These are phyloP conservation scores for Talaromyces wortmannii DNA, from an alignment of 495 filamentous ascomycete species.

Conservation along the genomic window DNA sequence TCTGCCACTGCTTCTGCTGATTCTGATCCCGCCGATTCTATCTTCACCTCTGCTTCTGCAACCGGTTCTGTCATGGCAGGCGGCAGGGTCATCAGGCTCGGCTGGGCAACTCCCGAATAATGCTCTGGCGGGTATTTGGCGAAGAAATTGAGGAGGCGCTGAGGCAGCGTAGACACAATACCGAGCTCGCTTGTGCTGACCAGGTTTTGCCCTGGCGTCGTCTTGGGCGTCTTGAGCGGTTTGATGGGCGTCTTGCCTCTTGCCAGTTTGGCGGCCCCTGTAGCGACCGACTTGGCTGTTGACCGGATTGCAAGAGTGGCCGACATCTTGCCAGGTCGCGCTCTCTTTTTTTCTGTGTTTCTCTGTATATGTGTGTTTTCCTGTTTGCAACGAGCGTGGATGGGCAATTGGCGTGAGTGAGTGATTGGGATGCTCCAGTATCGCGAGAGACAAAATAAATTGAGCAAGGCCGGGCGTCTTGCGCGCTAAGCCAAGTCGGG, in stretches of 20 bases:
- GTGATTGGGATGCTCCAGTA: background rate
- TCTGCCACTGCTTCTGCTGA: too few species aligned
- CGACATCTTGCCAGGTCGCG: background rate
- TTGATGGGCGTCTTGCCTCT: background rate
- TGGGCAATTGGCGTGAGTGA: background rate
- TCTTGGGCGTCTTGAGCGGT: too few species aligned
- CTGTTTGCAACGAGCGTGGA: too few species aligned
- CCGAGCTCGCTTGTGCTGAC: background rate
- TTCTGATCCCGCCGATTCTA: too few species aligned
- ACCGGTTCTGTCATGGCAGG: conserved; percentile 7
- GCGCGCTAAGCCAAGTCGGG: background rate
- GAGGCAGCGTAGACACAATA: conserved; percentile 37
- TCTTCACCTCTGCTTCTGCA: background rate
- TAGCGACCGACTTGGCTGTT: background rate
- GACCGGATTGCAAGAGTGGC: background rate
- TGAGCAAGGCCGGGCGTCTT: background rate
- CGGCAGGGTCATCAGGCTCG: conserved; percentile 23
- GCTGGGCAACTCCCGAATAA: conserved; percentile 32
- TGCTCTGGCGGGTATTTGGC: conserved; percentile 71
- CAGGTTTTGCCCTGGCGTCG: too few species aligned
- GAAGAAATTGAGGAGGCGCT: conserved; percentile 79
- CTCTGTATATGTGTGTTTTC: too few species aligned
- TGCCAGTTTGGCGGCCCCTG: background rate
- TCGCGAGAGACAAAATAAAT: background rate
- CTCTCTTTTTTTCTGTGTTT: too few species aligned